Base-by-base conservation (phyloP, 176 grass and related monocot species). In the Phragmites australis region DNA sequence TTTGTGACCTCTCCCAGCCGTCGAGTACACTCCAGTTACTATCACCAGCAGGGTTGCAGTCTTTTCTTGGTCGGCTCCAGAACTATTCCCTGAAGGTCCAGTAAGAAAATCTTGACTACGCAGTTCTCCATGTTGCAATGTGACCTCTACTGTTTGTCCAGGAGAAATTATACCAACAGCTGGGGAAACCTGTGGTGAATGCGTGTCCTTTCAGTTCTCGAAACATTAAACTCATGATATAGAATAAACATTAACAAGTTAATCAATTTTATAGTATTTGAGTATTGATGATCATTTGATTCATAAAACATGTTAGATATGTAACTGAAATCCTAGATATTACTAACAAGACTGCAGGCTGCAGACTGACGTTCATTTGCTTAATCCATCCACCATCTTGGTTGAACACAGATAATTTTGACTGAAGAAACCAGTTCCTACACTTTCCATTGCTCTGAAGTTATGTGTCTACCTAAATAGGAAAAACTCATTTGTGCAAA, bases 121-220 rank as follows among this genome's bases (percentile, higher is more conserved):
- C 19, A 78, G 25, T 46, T 88, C 81, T 43, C 59, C 60, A 68
- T 89, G 83, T 44, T 88, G 85, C 83, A 97, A 63, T 56, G 44
- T 76, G 43, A 94, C 40, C 49, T 97, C 85, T 22, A 90, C 22
- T 6, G 68, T 81, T 81, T 92, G 73, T 74, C 85, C 86, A 17
- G 95, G 81, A 65, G 78, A 85, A 58, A 97, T 93, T 29, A 92
- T 89, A 68, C 95, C 95, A 8, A 76, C 61, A 49, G 69, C 81
- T 48, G 95, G 92, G 57, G 56, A 85, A 63, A 97, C 90, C 95
- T 97, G 80, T 31, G 50, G 49, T 21, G 34, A 44, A 81, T 31
- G 42, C 5, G 19, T 83, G 19, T 69, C 42, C 29, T 23, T 41
- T 88, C 43, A 86, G 83, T 81, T 58, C n/a, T 74, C 68, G 52